Percentiles rank a stretch among this genome's conserved stretches.
Conservation (phyloP, 1,284 basidiomycete species). For the Butyriboletus appendiculatus region DNA sequence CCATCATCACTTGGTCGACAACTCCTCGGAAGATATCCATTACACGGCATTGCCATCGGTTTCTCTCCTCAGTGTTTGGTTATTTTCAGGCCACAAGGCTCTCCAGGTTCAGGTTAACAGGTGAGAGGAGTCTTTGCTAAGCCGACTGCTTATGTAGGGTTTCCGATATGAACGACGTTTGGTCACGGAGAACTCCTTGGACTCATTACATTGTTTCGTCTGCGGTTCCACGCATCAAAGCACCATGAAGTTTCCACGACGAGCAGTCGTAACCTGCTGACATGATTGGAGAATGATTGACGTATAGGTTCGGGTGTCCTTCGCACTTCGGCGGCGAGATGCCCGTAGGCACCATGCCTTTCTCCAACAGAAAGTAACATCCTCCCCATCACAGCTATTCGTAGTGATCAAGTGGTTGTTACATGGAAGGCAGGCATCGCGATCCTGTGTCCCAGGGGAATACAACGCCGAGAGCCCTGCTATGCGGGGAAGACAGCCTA, state of each 20-base stretch:
- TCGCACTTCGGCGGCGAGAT: neutral
- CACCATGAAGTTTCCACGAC: neutral
- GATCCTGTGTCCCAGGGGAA: neutral
- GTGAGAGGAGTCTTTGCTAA: neutral
- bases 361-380: neutral
- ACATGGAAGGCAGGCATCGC: neutral
- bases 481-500: neutral
- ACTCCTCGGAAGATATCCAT: neutral
- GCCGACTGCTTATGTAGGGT: neutral
- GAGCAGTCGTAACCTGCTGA: neutral
- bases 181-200: neutral
- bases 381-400: neutral
- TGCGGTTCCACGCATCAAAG: no score
- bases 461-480: neutral
- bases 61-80: neutral
- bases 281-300: neutral
- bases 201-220: neutral
- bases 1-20: no score
- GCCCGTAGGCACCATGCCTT: neutral
- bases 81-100: neutral
- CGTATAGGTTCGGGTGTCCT: neutral
- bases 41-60: no score
- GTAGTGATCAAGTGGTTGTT: neutral
- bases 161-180: neutral
- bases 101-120: neutral